Evolutionary conservation across 2,329 filamentous ascomycete genomes (phyloP).

Genomic region (Rhytidhysteron rufulum): DNA sequence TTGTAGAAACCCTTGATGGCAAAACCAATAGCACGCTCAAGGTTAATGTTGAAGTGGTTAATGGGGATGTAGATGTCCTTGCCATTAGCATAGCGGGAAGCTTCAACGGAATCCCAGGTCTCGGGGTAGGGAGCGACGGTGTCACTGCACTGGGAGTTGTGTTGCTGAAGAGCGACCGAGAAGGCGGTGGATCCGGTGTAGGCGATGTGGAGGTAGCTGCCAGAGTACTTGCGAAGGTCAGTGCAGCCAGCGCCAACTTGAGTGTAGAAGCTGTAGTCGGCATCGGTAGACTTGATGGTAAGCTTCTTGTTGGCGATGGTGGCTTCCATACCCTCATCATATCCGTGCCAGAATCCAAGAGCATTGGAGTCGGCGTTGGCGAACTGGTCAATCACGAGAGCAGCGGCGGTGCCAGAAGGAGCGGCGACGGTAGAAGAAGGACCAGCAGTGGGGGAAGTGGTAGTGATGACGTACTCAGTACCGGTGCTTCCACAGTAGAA

Average conservation of each 20-base stretch:
- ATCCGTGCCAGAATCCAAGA: constrained; percentile 63
- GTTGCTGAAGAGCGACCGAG: constrained; percentile 62
- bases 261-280: constrained; percentile 60
- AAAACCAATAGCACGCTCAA: constrained; percentile 54
- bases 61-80: constrained; percentile 64
- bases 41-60: constrained; percentile 62
- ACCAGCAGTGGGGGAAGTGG: constrained; percentile 37
- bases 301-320: constrained; percentile 52
- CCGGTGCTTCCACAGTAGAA: constrained; percentile 55
- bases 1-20: constrained; percentile 64
- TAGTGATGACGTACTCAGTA: constrained; percentile 48
- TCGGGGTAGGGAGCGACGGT: constrained; percentile 58
- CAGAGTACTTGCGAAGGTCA: constrained; percentile 52
- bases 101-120: constrained; percentile 66
- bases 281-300: constrained; percentile 55
- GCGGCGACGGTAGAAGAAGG: constrained; percentile 49
- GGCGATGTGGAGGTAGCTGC: constrained; percentile 61
- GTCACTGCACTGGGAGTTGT: constrained; percentile 59
- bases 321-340: constrained; percentile 56
- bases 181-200: constrained; percentile 62
- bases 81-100: constrained; percentile 53
- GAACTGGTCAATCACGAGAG: constrained; percentile 61
- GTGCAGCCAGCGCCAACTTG: constrained; percentile 55
- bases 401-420: constrained; percentile 46
- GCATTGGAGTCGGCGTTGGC: constrained; percentile 51